Evolutionary conservation across 768 basidiomycete genomes (phyloP), one percentile per base, ranked within the genome.

Genomic region (Lactarius hengduanensis): DNA sequence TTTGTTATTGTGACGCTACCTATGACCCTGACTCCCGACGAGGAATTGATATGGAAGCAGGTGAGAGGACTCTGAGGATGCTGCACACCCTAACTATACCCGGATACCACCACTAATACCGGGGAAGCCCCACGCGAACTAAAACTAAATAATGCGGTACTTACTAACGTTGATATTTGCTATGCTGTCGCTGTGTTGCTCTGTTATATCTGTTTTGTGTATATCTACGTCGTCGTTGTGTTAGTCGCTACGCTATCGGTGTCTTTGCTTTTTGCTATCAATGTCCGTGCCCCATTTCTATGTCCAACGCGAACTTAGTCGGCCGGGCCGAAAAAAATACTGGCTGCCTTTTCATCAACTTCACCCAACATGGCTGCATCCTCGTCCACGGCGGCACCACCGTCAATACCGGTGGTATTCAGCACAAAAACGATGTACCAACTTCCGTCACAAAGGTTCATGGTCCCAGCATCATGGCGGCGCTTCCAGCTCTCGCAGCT

Each of bases 401-500:
- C 76, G 10, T 80, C 83, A 8, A 82, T 84, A 59, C 85, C 90
- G 0, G 86, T 87, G 41, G 75, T 94, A 2, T 89, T 92, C 72
- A 89, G 86, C 20, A 94, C 92, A 0, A 82, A 87, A 62, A 86
- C 89, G 0, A 78, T 79, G 2, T 92, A 94, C 75, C 81, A 85
- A 13, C 84, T 96, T 15, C 94, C 91, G 0, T 82, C 87, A 1
- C 92, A 95, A 75, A 94, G 93, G 73, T 98, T 94, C 74, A 88
- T 97, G 86, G 89, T 98, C 18, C 96, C 97, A 2, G 81, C 87
- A 1, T 79, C 84, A 76, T 98, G 95, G 95, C 86, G 84, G 64
- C 87, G 96, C n/a, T 98, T 91, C 76, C 96, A 98, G 72, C 89
- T 99, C 38, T 98, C 96, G 1, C 94, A 98, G 67, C 88, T 98